Evolutionary conservation across 306 rosid genomes (phyloP), one percentile per base, ranked within the genome.

Genomic region (Amphicarpaea edgeworthii): DNA sequence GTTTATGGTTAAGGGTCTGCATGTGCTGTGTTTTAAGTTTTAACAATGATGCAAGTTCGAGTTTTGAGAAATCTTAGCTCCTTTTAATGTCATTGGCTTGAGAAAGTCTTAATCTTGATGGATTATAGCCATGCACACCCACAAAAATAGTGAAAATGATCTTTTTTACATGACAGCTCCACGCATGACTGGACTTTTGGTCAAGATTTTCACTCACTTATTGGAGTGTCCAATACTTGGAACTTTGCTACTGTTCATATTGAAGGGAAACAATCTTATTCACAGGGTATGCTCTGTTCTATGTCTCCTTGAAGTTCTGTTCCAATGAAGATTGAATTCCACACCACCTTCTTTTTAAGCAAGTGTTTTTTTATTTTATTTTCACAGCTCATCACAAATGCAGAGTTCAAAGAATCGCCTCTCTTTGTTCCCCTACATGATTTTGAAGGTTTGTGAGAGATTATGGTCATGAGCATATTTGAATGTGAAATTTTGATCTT

Each of bases 201-300:
- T 83, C 77, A 94, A 91, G 74, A 72, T 91, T 66, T 90, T 91
- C 66, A 86, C 82, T 43, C 77, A 82, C 89, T 50, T 89, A 10
- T 67, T 94, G 87, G 98, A 94, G 83, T 85, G 72, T 54, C 84
- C 87, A 58, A 73, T 94, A 70, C 11, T 94, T 68, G 97, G 98
- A 81, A 85, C 83, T 21, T n/a, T 88, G 26, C 12, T 94, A 8
- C 17, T 90, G 72, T 83, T 74, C 88, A 76, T 90, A 47, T 58
- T 94, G 86, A 91, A 91, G 64, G 88, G 81, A 67, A 84, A 87
- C 75, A 94, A 91, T 84, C 89, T 90, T 5, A 88, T 94, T 85
- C 91, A 90, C 57, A 51, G 86, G 95, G 98, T 90, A 85, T 14
- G 70, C 46, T 72, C 28, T 75, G 55, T 12, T 79, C 34, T 38